phyloP scores from a whole-genome alignment of 1,139 yeast species.

The Geotrichum aggregatum region DNA sequence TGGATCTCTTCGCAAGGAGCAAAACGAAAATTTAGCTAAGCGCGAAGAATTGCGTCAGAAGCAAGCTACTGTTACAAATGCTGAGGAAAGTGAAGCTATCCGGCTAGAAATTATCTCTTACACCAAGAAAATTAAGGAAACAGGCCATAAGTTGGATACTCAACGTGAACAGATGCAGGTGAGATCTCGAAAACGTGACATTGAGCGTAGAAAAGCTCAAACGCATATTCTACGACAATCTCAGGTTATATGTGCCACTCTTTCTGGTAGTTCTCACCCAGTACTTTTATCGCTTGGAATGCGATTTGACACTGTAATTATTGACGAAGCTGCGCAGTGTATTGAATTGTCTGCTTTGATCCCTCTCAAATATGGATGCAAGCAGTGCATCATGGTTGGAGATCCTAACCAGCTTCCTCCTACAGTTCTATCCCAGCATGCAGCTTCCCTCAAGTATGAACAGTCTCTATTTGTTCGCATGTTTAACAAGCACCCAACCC shows the following conservation, averaged over 20 bases:
- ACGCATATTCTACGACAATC: conserved; percentile 70
- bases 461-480: conserved; percentile 92
- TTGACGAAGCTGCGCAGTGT: conserved; percentile 98
- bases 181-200: conserved; percentile 66
- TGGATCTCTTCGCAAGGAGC: conserved; percentile 50
- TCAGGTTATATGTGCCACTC: conserved; percentile 83
- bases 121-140: conserved; percentile 56
- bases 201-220: conserved; percentile 71
- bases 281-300: conserved; percentile 69
- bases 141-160: conserved; percentile 70
- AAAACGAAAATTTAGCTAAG: conserved; percentile 49
- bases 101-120: conserved; percentile 45
- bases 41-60: conserved; percentile 48
- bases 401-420: conserved; percentile 99
- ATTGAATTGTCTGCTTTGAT: conserved; percentile 88
- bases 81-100: conserved; percentile 29
- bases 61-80: conserved; percentile 33
- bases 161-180: conserved; percentile 54
- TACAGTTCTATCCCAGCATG: conserved; percentile 89
- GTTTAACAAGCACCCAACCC: conserved; percentile 63
- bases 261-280: conserved; percentile 94
- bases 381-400: conserved; percentile 93
- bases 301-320: conserved; percentile 85
- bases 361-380: conserved; percentile 90
- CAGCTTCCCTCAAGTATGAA: conserved; percentile 74